Conservation (phyloP, 805 yeast genomes). For the Barnettozyma wickerhamii region DNA sequence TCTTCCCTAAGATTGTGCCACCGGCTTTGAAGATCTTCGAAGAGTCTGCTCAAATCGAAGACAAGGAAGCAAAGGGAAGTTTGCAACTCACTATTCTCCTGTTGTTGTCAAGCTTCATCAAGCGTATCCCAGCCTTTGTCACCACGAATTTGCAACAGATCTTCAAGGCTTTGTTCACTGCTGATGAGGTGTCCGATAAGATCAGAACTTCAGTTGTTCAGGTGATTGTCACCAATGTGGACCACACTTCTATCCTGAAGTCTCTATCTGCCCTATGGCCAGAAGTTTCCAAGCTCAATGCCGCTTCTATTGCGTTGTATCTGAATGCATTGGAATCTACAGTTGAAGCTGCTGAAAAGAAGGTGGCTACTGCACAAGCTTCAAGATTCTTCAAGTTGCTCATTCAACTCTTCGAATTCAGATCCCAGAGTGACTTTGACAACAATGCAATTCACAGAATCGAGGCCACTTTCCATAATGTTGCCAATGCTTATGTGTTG, state of each 20-base stretch:
- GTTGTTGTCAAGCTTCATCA: constrained; percentile 68
- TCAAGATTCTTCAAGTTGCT: constrained; percentile 64
- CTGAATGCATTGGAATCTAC: constrained; percentile 62
- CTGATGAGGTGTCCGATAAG: constrained; percentile 53
- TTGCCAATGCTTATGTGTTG: constrained; percentile 76
- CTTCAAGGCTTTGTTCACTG: constrained; percentile 51
- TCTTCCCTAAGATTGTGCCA: constrained; percentile 79
- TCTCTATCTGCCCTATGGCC: constrained; percentile 64
- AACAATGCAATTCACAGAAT: constrained; percentile 73
- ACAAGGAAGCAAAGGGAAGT: constrained; percentile 27
- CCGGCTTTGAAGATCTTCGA: constrained; percentile 63
- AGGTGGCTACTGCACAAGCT: constrained; percentile 68
- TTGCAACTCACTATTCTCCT: constrained; percentile 70
- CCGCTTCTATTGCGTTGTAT: constrained; percentile 61
- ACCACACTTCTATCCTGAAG: constrained; percentile 55
- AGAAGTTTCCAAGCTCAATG: constrained; percentile 31
- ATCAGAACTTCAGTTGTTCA: constrained; percentile 61
- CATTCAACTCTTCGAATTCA: constrained; percentile 65
- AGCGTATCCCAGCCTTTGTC: constrained; percentile 83
- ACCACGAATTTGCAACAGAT: constrained; percentile 62
- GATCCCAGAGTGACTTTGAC: constrained; percentile 56
- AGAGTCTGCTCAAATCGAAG: constrained; percentile 20
- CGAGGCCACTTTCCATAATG: constrained; percentile 68
- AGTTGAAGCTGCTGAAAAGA: constrained; percentile 66
- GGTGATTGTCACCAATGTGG: constrained; percentile 61